Evolutionary conservation across 495 filamentous ascomycete species (phyloP).

Genomic region (Penicillium simplicissimum): DNA sequence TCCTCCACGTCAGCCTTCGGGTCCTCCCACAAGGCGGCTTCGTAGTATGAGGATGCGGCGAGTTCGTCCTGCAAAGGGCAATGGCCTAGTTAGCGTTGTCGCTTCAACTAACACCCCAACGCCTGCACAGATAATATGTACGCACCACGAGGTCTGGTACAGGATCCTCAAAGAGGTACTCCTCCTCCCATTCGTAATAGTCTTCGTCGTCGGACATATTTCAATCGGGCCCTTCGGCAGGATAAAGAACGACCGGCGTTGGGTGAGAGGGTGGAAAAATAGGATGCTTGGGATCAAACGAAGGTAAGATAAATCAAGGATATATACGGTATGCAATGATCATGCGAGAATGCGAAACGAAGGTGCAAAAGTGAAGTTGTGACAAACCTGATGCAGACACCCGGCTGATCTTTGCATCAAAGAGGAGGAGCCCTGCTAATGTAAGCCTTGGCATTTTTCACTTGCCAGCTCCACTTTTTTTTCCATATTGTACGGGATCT

Average conservation of each 20-base stretch:
- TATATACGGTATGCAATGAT: slow-evolving; percentile 1
- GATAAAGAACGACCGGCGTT: background rate
- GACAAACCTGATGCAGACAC: slow-evolving; percentile 22
- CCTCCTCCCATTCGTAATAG: slow-evolving; percentile 48
- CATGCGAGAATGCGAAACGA: slow-evolving; percentile 2
- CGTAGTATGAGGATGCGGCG: slow-evolving; percentile 45
- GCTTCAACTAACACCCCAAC: background rate
- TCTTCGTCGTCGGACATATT: slow-evolving; percentile 55
- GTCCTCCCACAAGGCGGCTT: slow-evolving; percentile 44
- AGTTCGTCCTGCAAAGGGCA: slow-evolving; percentile 46
- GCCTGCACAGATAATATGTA: background rate
- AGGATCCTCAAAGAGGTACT: slow-evolving; percentile 45
- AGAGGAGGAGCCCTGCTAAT: slow-evolving; percentile 22
- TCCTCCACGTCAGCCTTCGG: slow-evolving; percentile 44
- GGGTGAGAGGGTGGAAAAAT: background rate
- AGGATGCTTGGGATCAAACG: background rate
- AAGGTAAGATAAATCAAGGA: background rate
- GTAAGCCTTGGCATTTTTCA: slow-evolving; percentile 32
- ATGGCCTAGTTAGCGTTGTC: background rate
- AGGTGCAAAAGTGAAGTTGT: slow-evolving; percentile 11
- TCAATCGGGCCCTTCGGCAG: background rate
- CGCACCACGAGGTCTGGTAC: slow-evolving; percentile 46
- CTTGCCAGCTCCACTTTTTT: slow-evolving; percentile 19
- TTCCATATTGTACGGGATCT: background rate
- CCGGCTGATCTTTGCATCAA: slow-evolving; percentile 25